Conservation (phyloP, 2,329 filamentous ascomycete genomes). For the Colletotrichum sp. region DNA sequence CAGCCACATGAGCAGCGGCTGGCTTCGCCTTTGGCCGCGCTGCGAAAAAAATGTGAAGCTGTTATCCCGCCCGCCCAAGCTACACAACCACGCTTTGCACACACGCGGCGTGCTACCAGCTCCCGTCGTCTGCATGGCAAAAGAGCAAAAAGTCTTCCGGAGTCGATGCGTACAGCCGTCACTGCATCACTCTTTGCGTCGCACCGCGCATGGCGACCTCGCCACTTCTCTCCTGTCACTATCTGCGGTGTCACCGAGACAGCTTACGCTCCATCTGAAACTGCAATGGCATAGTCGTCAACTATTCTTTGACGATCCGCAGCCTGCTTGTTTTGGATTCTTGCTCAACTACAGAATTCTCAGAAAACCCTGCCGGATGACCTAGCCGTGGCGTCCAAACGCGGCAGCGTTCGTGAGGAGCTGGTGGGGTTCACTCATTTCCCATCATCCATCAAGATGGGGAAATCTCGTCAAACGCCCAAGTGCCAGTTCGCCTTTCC, state of each 20-base stretch:
- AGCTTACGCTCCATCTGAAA: constrained; percentile 36
- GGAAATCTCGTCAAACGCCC: constrained; percentile 9
- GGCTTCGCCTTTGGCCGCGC: background rate
- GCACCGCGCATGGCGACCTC: constrained; percentile 23
- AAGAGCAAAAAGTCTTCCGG: constrained; percentile 33
- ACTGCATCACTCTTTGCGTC: constrained; percentile 25
- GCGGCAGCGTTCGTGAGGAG: background rate
- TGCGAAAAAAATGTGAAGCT: background rate
- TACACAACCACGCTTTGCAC: constrained; percentile 27
- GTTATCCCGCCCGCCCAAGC: constrained; percentile 4
- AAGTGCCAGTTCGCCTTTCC: background rate
- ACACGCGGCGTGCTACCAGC: constrained; percentile 34
- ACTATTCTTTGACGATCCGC: background rate
- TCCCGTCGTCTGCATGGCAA: constrained; percentile 30
- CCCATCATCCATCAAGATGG: background rate
- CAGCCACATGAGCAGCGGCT: constrained; percentile 26
- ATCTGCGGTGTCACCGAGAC: constrained; percentile 34
- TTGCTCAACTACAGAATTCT: constrained; percentile 6
- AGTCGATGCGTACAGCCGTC: constrained; percentile 39
- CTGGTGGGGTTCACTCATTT: constrained; percentile 1
- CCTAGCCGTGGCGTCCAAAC: background rate
- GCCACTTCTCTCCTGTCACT: constrained; percentile 33
- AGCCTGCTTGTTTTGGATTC: background rate
- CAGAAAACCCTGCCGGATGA: background rate
- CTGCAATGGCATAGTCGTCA: constrained; percentile 10